Evolutionary conservation across 257 asterid genomes (phyloP), one percentile per base, ranked within the genome.

Genomic region (Jaltomata sinuosa): DNA sequence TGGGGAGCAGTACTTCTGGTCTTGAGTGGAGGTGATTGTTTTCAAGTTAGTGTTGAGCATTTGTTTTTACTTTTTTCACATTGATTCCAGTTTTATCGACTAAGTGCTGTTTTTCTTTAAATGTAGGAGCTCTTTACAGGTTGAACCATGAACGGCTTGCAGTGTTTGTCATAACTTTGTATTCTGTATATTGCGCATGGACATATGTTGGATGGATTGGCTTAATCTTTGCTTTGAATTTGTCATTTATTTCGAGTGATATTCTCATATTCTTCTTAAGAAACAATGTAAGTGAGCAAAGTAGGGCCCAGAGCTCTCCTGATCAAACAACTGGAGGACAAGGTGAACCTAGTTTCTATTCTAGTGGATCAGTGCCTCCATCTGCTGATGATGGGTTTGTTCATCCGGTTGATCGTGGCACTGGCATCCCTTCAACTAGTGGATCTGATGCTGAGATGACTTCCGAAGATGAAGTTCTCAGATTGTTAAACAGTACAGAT

Each of bases 201-300:
- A 88, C 84, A 57, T 93, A 90, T 87, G 97, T 93, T 62, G 99
- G 99, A 76, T 94, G 93, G 95, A 85, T 92, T 83, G 98, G 98
- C 54, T 84, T 97, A 86, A 65, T 89, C 78, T 80, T 91, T 85
- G 95, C 93, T 81, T 89, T 95, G 89, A 95, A 97, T 88, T 88
- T 97, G 72, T 93, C 98, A 36, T 97, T 97, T 89, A 85, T 94
- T 83, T 94, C 98, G 79, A 95, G 97, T 80, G 99, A 97, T 84
- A 91, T 88, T 83, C 91, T 95, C 84, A 89, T 92, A 79, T 94
- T 85, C 86, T 84, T 93, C 90, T 89, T 94, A 90, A 91, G 91
- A 86, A 92, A 92, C 86, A 87, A 89, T 59, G 86, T 92, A 69
- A 87, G 89, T 31, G 97, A 93, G 86, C 91, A 88, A 87, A 90